Evolutionary conservation across 306 rosid genomes (phyloP).

Genomic region (Prunus mongolica): DNA sequence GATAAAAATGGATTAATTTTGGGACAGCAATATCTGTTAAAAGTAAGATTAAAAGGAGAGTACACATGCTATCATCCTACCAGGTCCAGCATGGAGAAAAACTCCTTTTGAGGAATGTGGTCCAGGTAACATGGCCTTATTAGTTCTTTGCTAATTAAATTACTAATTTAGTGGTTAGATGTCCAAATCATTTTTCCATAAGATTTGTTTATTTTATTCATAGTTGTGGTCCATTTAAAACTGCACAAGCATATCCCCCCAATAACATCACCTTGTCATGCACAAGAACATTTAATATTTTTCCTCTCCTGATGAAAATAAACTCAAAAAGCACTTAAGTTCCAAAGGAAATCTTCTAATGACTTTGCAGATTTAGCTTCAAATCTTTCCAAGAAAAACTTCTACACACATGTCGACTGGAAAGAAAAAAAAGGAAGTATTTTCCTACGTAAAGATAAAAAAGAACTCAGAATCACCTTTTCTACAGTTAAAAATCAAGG

Average conservation of each 20-base stretch:
- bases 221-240: neutral
- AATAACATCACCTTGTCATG: neutral
- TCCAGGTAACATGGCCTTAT: neutral
- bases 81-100: neutral
- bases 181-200: neutral
- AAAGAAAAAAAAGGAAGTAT: too few relatives aligned
- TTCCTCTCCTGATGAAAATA: neutral
- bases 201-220: neutral
- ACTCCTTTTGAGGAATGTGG: conserved; percentile 2
- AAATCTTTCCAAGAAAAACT: neutral
- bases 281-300: neutral
- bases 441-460: too few relatives aligned
- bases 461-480: neutral
- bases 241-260: neutral
- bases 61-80: neutral
- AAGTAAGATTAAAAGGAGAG: neutral
- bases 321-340: neutral
- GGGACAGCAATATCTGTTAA: neutral
- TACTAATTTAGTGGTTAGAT: neutral
- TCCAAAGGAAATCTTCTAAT: neutral
- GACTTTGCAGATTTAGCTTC: neutral
- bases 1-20: neutral
- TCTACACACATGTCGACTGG: accelerated
- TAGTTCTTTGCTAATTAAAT: neutral
- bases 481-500: neutral